Base-by-base conservation (phyloP, 192 early-diverging fungal genomes). In the Podila clonocystis region DNA sequence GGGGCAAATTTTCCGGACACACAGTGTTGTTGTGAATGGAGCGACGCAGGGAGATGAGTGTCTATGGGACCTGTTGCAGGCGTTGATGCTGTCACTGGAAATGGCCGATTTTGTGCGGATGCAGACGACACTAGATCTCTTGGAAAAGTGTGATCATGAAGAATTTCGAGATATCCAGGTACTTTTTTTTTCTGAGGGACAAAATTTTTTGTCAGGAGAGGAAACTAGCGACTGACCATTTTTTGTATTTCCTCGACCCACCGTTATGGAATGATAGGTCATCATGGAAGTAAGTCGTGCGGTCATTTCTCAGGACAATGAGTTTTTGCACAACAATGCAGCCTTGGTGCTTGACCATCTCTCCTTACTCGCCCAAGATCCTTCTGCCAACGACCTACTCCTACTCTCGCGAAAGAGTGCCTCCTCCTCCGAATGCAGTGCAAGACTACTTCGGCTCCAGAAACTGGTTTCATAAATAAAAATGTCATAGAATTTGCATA, bases 241-340 rank as follows among this genome's bases (percentile, higher is more conserved):
- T 55, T 22, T 24, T 19, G 17, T 19, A 20, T 22, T 24, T 52
- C n/a, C 50, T 52, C 7, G 5, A 0, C 17, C 22, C 7, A 24
- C 26, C 8, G 3, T 61, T 31, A 1, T 61, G 13, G 4, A 61
- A 13, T 6, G 24, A 19, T 65, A 71, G 67, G 67, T 63, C 20
- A 24, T 80, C 24, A 49, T 69, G 9, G 50, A 63, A 49, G 50
- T 73, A 13, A 70, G 70, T 15, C 26, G 58, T 1, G 77, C 77
- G 4, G 77, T 80, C 11, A 68, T 80, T 24, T 50, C 61, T 24
- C 77, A 80, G 62, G 77, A 80, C 50, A 80, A 80, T 55, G 77
- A 80, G 33, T 72, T 59, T 49, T 31, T 80, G 24, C 55, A 63
- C 45, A 63, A 68, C 49, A 48, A 50, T 17, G 77, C 71, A 0